Percentiles rank a stretch among this genome's conserved stretches.
These are phyloP conservation scores for Uromyces viciae-fabae DNA, from an alignment of 1,284 basidiomycete genomes.

Conservation along the genomic window DNA sequence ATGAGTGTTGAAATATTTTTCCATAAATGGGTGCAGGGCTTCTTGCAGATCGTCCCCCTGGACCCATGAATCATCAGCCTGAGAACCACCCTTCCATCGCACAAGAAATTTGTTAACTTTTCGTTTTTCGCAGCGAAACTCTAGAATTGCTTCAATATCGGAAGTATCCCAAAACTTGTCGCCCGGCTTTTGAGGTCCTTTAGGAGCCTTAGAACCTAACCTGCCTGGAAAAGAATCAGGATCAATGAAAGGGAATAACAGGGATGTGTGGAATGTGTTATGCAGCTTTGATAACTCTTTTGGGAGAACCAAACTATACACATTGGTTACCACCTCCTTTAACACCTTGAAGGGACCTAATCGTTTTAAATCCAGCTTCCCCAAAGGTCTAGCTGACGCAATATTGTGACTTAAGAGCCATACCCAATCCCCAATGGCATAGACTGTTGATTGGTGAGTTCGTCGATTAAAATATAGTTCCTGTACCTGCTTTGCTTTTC, in stretches of 20 bases:
- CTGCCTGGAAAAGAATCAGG: background rate
- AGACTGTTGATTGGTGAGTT: background rate
- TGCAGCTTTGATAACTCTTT: background rate
- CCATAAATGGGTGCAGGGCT: background rate
- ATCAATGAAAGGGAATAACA: background rate
- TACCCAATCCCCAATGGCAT: background rate
- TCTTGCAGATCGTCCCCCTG: background rate
- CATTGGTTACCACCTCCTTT: background rate
- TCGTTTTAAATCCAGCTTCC: constrained; percentile 1
- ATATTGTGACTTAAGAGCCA: background rate
- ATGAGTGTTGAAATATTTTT: background rate
- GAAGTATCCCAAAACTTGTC: background rate
- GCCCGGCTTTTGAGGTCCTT: background rate
- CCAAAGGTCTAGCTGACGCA: background rate
- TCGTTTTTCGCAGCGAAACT: background rate
- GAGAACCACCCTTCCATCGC: background rate
- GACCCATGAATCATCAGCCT: background rate
- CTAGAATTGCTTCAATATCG: background rate
- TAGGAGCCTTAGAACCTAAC: background rate
- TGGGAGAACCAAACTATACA: background rate
- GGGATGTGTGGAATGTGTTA: background rate
- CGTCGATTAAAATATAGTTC: background rate
- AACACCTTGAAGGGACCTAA: background rate
- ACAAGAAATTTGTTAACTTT: background rate
- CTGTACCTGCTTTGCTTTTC: background rate